Evolutionary conservation across 352 stramenopile genomes (phyloP), one percentile per base, ranked within the genome.

Genomic region (Pythium oligandrum): DNA sequence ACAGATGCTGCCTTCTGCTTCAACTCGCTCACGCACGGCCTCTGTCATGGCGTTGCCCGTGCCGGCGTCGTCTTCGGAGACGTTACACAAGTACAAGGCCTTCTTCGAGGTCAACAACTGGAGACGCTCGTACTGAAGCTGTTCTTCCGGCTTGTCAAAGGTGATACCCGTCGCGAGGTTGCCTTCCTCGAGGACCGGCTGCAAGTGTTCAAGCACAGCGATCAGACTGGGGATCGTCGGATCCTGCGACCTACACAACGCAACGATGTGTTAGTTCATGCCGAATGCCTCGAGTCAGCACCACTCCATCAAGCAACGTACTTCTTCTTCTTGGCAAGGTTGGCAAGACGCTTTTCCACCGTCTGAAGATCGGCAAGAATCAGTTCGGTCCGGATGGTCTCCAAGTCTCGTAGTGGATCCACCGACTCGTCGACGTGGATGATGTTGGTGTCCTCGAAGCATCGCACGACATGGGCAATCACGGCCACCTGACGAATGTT

Each of bases 391-490:
- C 98, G 97, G 61, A 99, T 99, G n/a, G 98, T 90, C 26, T 99
- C 93, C 2, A 98, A 78, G 71, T 99, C 97, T n/a, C 96, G 74
- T 32, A 98, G 68, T 5, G 97, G 96, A 71, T 99, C 89, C 9
- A 99, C 89, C 2, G 64, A 88, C 38, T 95, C 94, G 64, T 98
- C 94, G 17, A 99, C 97, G 72, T 98, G 93, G 54, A 98, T 88
- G 51, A 99, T 97, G 76, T 99, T 96, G 17, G 96, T 89, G 73
- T 99, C 90, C 51, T 98, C 92, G 61, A 99, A 99, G 75, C 96
- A 99, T 36, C 97, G 89, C 43, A 99, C 93, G 3, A 99, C 81
- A 61, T 93, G 83, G 6, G 67, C 68, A 49, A 93, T 92, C 46
- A 93, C 83, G 1, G 75, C 82, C 44, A 94, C 83, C 52, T 92